These are phyloP conservation scores for Staphylotrichum tortipilum DNA, from an alignment of 495 filamentous ascomycete genomes.

Conservation along the genomic window DNA sequence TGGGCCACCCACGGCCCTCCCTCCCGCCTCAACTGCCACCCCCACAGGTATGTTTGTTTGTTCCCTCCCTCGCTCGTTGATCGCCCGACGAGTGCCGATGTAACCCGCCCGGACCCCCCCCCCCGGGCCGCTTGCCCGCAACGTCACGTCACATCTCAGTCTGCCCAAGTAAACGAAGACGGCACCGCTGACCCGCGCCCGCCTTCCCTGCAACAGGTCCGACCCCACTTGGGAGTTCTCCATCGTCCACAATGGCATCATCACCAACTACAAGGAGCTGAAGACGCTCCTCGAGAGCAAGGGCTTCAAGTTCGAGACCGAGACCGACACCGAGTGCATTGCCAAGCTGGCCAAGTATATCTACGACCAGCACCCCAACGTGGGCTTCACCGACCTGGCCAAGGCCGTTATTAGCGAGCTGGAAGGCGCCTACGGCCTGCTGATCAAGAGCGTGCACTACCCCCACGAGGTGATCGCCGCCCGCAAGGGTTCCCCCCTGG, in stretches of 20 bases:
- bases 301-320: slow-evolving; percentile 96
- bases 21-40: slow-evolving; percentile 92
- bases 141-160: too few species aligned
- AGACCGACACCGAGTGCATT: slow-evolving; percentile 98
- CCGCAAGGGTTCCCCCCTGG: slow-evolving; percentile 92
- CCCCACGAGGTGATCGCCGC: slow-evolving; percentile 97
- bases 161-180: too few species aligned
- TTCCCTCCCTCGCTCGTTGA: too few species aligned
- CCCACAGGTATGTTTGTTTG: slow-evolving; percentile 72
- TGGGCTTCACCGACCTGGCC: slow-evolving; percentile 90
- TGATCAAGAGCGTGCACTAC: slow-evolving; percentile 97
- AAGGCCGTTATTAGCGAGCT: slow-evolving; percentile 98
- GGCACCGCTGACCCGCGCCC: not conserved
- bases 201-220: slow-evolving; percentile 37
- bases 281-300: slow-evolving; percentile 87
- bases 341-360: slow-evolving; percentile 98
- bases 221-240: slow-evolving; percentile 92
- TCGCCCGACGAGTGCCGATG: too few species aligned
- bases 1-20: slow-evolving; percentile 97
- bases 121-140: too few species aligned
- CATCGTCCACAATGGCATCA: slow-evolving; percentile 98
- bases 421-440: slow-evolving; percentile 90
- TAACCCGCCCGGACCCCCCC: too few species aligned
- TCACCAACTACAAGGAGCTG: slow-evolving; percentile 99
- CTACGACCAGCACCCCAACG: slow-evolving; percentile 87